phyloP scores from a whole-genome alignment of 176 grass and related monocot genomes.

The Panicum miliaceum region DNA sequence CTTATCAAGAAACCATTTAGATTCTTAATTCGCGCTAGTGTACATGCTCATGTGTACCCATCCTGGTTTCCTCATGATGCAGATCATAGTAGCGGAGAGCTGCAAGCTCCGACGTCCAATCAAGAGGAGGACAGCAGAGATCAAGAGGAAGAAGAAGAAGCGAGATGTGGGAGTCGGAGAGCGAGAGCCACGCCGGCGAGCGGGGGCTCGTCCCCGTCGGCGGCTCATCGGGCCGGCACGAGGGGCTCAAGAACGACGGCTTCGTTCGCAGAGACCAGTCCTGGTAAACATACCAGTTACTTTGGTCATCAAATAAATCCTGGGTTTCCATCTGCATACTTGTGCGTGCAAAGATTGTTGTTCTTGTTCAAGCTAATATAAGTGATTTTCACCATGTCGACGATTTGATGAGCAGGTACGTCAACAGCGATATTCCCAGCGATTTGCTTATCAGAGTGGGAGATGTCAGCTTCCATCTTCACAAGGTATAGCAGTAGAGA shows the following conservation, averaged over 20 bases:
- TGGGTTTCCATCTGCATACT: not conserved
- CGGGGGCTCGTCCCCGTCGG: constrained; percentile 60
- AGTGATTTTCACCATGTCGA: not conserved
- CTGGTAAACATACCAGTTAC: constrained; percentile 49
- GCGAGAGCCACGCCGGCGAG: constrained; percentile 58
- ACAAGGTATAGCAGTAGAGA: constrained; percentile 57
- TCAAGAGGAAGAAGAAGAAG: not conserved
- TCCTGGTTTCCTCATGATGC: not conserved
- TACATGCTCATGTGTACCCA: not conserved
- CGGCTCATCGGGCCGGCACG: constrained; percentile 53
- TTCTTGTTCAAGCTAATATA: not conserved
- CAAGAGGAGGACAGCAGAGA: not conserved
- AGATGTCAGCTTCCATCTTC: constrained; percentile 87
- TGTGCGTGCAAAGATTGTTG: not conserved
- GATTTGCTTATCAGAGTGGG: constrained; percentile 86
- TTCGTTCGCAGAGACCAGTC: constrained; percentile 78
- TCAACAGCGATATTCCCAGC: constrained; percentile 93
- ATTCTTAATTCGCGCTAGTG: not conserved
- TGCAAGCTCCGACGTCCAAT: too few species aligned
- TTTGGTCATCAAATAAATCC: not conserved
- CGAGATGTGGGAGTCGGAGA: constrained; percentile 95
- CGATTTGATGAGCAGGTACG: constrained; percentile 57
- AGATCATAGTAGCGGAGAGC: not conserved
- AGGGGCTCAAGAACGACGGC: constrained; percentile 69
- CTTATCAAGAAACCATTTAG: constrained; percentile 20